Conservation (phyloP, 2,329 filamentous ascomycete genomes). For the Aspergillus arachidicola region DNA sequence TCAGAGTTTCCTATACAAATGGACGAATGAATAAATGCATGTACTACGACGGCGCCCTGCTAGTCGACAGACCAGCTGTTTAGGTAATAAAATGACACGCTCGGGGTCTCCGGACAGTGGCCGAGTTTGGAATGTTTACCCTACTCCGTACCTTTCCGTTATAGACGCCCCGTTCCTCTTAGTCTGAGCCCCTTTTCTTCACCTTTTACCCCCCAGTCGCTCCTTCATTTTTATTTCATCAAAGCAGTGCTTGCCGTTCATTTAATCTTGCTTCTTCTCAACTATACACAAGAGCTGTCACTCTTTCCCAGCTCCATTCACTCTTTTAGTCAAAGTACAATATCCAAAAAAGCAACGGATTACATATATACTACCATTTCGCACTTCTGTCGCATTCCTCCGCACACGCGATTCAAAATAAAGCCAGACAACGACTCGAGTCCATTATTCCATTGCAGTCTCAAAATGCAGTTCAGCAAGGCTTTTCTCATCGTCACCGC, state of each 20-base stretch:
- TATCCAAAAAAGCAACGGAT: background rate
- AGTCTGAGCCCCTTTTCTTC: conserved; percentile 5
- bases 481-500: conserved; percentile 32
- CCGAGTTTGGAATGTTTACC: background rate
- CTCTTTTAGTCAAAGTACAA: conserved; percentile 23
- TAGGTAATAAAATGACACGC: background rate
- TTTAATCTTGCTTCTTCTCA: conserved; percentile 16
- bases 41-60: background rate
- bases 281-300: conserved; percentile 33
- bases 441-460: background rate
- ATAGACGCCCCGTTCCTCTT: background rate
- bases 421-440: background rate
- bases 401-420: background rate
- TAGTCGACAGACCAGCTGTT: background rate
- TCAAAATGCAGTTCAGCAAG: conserved; percentile 39
- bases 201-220: background rate
- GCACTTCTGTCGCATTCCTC: background rate
- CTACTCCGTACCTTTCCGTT: too few relatives aligned
- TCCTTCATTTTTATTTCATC: conserved; percentile 10
- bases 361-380: background rate
- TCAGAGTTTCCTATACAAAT: background rate
- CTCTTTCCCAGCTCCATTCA: conserved; percentile 38
- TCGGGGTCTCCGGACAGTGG: background rate
- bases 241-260: conserved; percentile 26
- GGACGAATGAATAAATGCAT: background rate